phyloP scores from a whole-genome alignment of 345 rosid species.

The Populus euphratica region DNA sequence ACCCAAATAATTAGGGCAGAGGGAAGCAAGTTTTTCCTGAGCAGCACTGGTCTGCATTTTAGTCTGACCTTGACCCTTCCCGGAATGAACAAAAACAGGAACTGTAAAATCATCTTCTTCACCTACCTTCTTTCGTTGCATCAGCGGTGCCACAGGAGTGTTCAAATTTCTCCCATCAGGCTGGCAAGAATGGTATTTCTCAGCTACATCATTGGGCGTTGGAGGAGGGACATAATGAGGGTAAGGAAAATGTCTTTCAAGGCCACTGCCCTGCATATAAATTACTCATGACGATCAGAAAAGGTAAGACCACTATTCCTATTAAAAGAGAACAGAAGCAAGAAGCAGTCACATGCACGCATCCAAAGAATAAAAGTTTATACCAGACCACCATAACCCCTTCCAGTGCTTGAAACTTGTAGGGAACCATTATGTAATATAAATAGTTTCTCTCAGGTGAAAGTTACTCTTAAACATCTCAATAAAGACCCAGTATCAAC shows the following conservation, averaged over 20 bases:
- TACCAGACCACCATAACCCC: neutral
- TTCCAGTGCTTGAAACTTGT: neutral
- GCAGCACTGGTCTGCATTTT: conserved; percentile 32
- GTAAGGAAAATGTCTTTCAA: conserved; percentile 34
- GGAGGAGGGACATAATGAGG: conserved; percentile 38
- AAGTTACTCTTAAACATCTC: no score
- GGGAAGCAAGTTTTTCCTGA: conserved; percentile 26
- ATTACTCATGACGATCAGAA: neutral
- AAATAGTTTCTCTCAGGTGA: no score
- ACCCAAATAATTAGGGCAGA: conserved; percentile 10
- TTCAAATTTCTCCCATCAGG: conserved; percentile 34
- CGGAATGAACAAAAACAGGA: conserved; percentile 55
- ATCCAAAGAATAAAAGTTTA: neutral
- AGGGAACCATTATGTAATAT: no score
- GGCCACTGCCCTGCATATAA: conserved; percentile 43
- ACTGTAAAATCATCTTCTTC: conserved; percentile 79
- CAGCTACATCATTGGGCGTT: conserved; percentile 28
- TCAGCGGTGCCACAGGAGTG: conserved; percentile 27
- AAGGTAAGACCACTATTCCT: neutral
- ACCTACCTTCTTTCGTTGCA: conserved; percentile 41
- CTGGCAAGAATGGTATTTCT: conserved; percentile 31
- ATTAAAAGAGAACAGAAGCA: neutral
- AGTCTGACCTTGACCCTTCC: conserved; percentile 20
- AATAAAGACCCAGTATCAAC: no score
- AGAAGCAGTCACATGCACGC: neutral